A percentile compares a stretch with the other conserved stretches of the same genome.
phyloP scores from a whole-genome alignment of 1,284 basidiomycete species.

The Trichosporon sp. region DNA sequence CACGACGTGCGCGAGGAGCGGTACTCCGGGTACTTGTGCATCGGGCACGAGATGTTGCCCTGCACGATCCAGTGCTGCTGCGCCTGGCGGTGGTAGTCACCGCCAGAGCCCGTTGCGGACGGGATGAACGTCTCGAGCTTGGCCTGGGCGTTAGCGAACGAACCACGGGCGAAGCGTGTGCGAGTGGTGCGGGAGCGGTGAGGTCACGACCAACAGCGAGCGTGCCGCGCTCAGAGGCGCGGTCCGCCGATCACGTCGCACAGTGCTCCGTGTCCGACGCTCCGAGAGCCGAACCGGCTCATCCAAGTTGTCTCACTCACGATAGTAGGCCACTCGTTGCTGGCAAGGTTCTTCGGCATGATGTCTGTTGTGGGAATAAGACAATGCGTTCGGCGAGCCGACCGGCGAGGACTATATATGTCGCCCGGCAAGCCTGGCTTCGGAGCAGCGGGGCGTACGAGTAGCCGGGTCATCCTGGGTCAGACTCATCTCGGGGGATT shows the following conservation, averaged over 20 bases:
- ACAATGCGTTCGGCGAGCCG: background rate
- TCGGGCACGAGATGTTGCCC: constrained; percentile 57
- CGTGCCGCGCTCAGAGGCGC: background rate
- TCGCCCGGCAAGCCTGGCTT: too few relatives aligned
- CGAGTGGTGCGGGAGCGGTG: background rate
- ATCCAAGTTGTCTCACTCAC: constrained; percentile 21
- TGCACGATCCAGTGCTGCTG: constrained; percentile 55
- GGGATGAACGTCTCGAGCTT: constrained; percentile 59
- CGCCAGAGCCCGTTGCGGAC: constrained; percentile 57
- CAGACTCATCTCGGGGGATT: background rate
- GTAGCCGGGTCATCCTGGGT: background rate
- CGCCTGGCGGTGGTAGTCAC: constrained; percentile 61
- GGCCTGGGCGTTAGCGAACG: constrained; percentile 34
- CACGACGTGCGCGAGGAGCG: constrained; percentile 59
- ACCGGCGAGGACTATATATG: background rate
- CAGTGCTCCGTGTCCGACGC: background rate
- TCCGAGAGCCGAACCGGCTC: background rate
- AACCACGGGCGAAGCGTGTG: background rate
- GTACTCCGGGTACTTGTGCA: constrained; percentile 61
- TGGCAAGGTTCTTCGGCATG: constrained; percentile 25
- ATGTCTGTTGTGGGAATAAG: background rate
- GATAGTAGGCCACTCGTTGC: constrained; percentile 33
- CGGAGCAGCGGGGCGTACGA: background rate
- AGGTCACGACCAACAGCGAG: too few relatives aligned
- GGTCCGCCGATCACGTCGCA: background rate